Percentiles rank a stretch among this genome's conserved stretches.
Conservation (phyloP, 208 protist genomes). For the Wallacemonas sp. region DNA sequence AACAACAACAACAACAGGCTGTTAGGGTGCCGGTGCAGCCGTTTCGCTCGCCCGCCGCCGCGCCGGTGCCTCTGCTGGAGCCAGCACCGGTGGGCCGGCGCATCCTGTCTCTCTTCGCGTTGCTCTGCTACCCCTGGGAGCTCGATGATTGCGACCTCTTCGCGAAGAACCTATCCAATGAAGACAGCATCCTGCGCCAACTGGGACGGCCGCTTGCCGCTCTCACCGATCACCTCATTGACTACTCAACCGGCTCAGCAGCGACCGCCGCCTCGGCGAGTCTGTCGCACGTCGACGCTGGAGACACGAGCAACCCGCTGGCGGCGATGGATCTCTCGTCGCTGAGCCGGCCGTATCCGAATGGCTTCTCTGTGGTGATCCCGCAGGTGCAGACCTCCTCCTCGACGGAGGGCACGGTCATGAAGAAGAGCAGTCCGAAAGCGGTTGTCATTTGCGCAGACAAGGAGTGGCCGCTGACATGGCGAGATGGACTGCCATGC, state of each 20-base stretch:
- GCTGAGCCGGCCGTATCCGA: slow-evolving; percentile 73
- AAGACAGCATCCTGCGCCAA: slow-evolving; percentile 50
- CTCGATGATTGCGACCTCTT: slow-evolving; percentile 77
- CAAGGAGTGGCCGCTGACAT: slow-evolving; percentile 77
- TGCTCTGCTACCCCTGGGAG: slow-evolving; percentile 87
- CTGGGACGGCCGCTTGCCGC: slow-evolving; percentile 36
- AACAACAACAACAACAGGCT: neutral
- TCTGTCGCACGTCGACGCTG: neutral
- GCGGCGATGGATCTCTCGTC: slow-evolving; percentile 63
- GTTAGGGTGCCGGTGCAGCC: too few species aligned
- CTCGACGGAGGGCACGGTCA: slow-evolving; percentile 57
- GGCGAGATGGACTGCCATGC: slow-evolving; percentile 70
- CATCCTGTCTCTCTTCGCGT: slow-evolving; percentile 62
- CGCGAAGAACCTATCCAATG: slow-evolving; percentile 34
- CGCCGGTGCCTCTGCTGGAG: slow-evolving; percentile 30
- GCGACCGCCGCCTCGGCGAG: neutral
- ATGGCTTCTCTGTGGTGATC: slow-evolving; percentile 82
- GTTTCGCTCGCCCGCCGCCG: too few species aligned
- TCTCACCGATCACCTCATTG: neutral
- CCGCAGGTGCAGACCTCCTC: slow-evolving; percentile 61
- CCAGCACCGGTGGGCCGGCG: slow-evolving; percentile 41
- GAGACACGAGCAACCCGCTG: slow-evolving; percentile 29
- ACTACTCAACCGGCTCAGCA: neutral
- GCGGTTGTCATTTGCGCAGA: slow-evolving; percentile 77
- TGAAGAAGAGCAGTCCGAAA: slow-evolving; percentile 61